These are phyloP conservation scores for Metarhizium album DNA, from an alignment of 2,329 filamentous ascomycete species.

Conservation along the genomic window DNA sequence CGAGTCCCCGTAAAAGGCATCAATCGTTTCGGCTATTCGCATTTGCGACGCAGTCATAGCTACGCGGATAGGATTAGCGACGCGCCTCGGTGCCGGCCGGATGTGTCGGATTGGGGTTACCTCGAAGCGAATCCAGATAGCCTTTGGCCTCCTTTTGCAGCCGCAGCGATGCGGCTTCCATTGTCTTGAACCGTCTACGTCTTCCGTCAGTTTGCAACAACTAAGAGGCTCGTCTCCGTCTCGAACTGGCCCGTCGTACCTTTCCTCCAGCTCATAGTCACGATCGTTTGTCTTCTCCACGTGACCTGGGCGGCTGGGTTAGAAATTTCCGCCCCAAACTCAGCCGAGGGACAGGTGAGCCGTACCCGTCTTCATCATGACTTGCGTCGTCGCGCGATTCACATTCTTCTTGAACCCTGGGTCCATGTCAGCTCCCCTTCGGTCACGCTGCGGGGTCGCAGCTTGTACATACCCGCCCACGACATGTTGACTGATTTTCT, in stretches of 20 bases:
- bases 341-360: background rate
- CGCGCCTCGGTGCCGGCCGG: background rate
- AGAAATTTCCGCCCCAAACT: background rate
- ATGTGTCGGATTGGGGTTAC: constrained; percentile 29
- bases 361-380: constrained; percentile 97
- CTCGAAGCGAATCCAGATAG: constrained; percentile 89
- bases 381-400: constrained; percentile 96
- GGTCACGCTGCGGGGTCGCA: background rate
- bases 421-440: constrained; percentile 21
- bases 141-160: constrained; percentile 97
- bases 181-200: constrained; percentile 80
- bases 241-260: constrained; percentile 40
- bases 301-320: constrained; percentile 49
- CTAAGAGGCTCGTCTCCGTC: background rate
- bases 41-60: constrained; percentile 99
- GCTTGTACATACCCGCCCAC: constrained; percentile 51
- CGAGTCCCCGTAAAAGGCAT: constrained; percentile 96
- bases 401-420: constrained; percentile 71
- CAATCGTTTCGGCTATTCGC: constrained; percentile 98
- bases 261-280: constrained; percentile 95
- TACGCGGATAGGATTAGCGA: constrained; percentile 20
- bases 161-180: constrained; percentile 87
- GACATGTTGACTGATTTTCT: constrained; percentile 41
- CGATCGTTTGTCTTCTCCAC: constrained; percentile 98
- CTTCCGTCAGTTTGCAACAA: constrained; percentile 11